Evolutionary conservation across 345 rosid species (phyloP).

Genomic region (Syzygium aromaticum): DNA sequence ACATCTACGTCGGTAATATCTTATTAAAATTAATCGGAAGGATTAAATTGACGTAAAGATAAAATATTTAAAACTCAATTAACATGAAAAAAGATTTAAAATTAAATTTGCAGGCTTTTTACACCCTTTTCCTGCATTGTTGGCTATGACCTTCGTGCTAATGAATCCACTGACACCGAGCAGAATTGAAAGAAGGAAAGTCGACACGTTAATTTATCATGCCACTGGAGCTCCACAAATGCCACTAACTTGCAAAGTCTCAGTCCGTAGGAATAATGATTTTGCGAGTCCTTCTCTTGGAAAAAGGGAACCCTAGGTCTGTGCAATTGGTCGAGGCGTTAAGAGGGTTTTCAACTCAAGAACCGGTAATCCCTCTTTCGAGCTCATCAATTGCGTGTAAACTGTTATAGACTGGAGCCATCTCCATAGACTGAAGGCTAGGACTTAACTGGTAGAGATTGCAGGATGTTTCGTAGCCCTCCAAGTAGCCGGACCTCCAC

Average conservation of each 20-base stretch:
- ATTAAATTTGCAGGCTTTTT: no score
- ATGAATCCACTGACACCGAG: background rate
- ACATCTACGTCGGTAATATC: no score
- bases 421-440: no score
- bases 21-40: no score
- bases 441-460: background rate
- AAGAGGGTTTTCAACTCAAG: background rate
- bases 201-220: background rate
- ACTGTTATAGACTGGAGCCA: background rate
- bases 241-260: background rate
- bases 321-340: background rate
- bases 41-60: rapidly evolving
- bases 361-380: background rate
- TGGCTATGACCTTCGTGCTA: background rate
- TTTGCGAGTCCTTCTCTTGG: background rate
- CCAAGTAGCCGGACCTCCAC: background rate
- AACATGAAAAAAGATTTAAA: no score
- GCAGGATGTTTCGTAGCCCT: no score
- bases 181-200: background rate
- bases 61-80: no score
- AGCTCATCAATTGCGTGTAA: background rate
- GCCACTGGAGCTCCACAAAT: background rate
- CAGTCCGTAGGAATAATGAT: background rate
- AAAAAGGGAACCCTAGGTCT: background rate
- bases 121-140: no score